Conservation (phyloP, 2,329 filamentous ascomycete genomes). For the Curvularia spicifera region DNA sequence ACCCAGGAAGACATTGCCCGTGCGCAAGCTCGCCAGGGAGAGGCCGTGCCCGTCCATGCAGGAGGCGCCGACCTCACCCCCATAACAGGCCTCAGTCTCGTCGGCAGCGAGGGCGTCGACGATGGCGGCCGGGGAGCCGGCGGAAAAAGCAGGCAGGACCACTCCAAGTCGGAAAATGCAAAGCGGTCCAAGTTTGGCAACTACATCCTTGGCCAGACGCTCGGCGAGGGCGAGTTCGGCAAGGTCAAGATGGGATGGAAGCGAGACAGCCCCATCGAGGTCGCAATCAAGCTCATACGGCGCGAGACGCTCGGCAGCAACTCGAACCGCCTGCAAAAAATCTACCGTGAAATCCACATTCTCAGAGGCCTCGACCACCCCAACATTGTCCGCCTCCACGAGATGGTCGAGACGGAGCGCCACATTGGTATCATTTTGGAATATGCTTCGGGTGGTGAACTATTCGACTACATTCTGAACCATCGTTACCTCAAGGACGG, state of each 20-base stretch:
- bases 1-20: constrained; percentile 75
- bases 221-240: constrained; percentile 97
- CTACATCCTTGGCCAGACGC: constrained; percentile 92
- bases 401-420: constrained; percentile 97
- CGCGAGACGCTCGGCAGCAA: constrained; percentile 89
- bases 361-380: constrained; percentile 86
- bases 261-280: constrained; percentile 86
- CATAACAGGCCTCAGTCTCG: constrained; percentile 57
- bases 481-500: constrained; percentile 96
- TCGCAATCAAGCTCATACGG: constrained; percentile 97
- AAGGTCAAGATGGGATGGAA: constrained; percentile 99
- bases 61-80: constrained; percentile 50
- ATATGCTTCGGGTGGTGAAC: constrained; percentile 94
- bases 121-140: constrained; percentile 55
- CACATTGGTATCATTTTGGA: constrained; percentile 98
- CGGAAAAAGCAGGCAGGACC: constrained; percentile 63
- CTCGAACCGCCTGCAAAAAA: constrained; percentile 89
- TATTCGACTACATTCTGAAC: constrained; percentile 98
- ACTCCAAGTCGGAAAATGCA: constrained; percentile 58
- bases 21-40: constrained; percentile 71
- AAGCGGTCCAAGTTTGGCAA: constrained; percentile 93
- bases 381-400: constrained; percentile 95
- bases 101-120: constrained; percentile 58
- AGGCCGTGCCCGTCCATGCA: constrained; percentile 57
- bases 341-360: constrained; percentile 95